phyloP scores from a whole-genome alignment of 2,329 filamentous ascomycete genomes.

The Xylariaceae sp. region DNA sequence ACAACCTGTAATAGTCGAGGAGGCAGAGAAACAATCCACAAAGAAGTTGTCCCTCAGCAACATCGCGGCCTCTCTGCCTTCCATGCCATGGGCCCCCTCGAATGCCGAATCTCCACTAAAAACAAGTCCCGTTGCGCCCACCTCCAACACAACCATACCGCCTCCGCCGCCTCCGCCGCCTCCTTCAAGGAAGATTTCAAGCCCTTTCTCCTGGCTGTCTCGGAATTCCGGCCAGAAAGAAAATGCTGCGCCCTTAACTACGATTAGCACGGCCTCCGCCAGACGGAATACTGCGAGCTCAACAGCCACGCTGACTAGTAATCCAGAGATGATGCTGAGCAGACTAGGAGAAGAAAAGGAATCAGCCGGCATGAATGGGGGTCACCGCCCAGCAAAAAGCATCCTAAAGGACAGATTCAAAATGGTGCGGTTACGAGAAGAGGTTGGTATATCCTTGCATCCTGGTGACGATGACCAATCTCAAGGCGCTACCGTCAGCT shows the following conservation, averaged over 20 bases:
- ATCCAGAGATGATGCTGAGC: conserved; percentile 73
- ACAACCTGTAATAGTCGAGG: conserved; percentile 28
- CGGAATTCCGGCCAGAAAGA: conserved; percentile 59
- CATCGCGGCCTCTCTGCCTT: conserved; percentile 66
- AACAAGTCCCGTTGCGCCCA: conserved; percentile 36
- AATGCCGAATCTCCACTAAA: conserved; percentile 48
- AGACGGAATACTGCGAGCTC: conserved; percentile 77
- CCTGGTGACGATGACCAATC: conserved; percentile 53
- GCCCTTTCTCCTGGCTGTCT: conserved; percentile 83
- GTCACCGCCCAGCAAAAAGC: conserved; percentile 49
- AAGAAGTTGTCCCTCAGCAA: conserved; percentile 64
- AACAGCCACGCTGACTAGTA: conserved; percentile 72
- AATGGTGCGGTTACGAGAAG: conserved; percentile 68
- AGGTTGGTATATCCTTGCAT: conserved; percentile 53
- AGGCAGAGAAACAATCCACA: conserved; percentile 39
- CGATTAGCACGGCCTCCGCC: conserved; percentile 39
- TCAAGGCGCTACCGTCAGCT: conserved; percentile 33
- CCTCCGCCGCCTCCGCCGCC: conserved; percentile 36
- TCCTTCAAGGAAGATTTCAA: conserved; percentile 68
- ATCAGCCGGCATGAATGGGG: conserved; percentile 40
- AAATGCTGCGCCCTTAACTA: conserved; percentile 50
- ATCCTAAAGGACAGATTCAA: conserved; percentile 78
- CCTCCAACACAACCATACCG: conserved; percentile 36
- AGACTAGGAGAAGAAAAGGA: conserved; percentile 70
- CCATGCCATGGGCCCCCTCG: conserved; percentile 67